Base-by-base conservation (phyloP, 2,329 filamentous ascomycete genomes). In the Gaeumannomyces tritici region DNA sequence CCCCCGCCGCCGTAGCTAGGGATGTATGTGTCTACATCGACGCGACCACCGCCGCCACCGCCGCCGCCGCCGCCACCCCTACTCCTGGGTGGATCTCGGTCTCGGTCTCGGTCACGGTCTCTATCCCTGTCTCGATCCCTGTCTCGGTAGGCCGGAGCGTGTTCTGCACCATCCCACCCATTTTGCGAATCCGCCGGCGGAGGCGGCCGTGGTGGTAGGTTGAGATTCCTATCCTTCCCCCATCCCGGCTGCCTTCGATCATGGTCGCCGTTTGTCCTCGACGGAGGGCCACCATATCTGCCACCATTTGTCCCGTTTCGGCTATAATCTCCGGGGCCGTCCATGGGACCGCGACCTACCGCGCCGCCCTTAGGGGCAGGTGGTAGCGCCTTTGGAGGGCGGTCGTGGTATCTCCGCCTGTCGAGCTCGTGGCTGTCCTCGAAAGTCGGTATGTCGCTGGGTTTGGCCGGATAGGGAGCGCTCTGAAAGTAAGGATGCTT, bases 351-450 rank as follows among this genome's bases (percentile, higher is more conserved):
- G 69, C 91, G 86, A 18, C 93, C 93, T 3, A 96, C 92, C 1
- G 91, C 92, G 4, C 91, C 93, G 15, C 93, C 93, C 68, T 93
- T 92, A 0, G 95, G 95, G 0, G 93, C 95, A 15, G 95, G 93
- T 4, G 93, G 93, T 13, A 93, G 82, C 27, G 88, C 89, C 27
- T 61, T 61, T 24, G 89, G 89, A 70, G 91, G 91, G 70, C 95
- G 89, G 63, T 92, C 89, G 67, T 96, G 89, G 68, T 92, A 93
- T 75, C 93, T 96, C 72, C 92, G 86, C 60, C 93, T 85, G 72
- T 99, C 95, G n/a, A 98, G 80, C 74, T 99, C 95, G 74, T 99
- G 95, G 57, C 92, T 96, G 70, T 97, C 93, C 71, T 96, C 91
- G 70, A 96, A 98, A 21, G 79, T 83, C 2, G 95, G 95, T n/a